Percentiles rank a stretch among this genome's conserved stretches.
Evolutionary conservation across 2,329 filamentous ascomycete species (phyloP).

Genomic region (Thielaviopsis populi): DNA sequence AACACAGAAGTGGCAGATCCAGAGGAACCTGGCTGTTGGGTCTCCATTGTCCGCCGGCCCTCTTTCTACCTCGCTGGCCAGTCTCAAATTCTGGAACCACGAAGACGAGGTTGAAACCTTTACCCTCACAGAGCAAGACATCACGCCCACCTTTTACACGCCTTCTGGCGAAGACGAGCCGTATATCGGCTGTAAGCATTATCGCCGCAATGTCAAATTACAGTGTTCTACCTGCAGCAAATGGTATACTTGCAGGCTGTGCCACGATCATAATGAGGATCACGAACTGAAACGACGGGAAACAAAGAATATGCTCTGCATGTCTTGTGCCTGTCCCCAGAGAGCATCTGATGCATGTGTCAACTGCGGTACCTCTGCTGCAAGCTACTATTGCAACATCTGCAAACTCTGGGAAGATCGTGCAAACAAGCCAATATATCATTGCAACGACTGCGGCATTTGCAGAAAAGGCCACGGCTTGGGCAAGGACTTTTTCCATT

Average conservation of each 20-base stretch:
- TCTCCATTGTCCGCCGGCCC: conserved; percentile 17
- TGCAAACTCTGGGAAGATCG: conserved; percentile 98
- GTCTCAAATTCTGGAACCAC: conserved; percentile 45
- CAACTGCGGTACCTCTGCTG: conserved; percentile 60
- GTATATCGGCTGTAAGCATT: conserved; percentile 70
- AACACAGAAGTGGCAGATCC: conserved; percentile 19
- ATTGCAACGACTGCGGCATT: conserved; percentile 91
- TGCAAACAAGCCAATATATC: conserved; percentile 79
- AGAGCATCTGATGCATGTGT: conserved; percentile 63
- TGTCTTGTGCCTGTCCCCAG: conserved; percentile 81
- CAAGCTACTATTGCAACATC: conserved; percentile 82
- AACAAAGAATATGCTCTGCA: conserved; percentile 93
- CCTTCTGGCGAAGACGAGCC: conserved; percentile 31
- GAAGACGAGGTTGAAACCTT: conserved; percentile 30
- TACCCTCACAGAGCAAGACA: conserved; percentile 42
- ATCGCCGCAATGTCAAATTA: conserved; percentile 88
- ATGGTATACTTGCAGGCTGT: conserved; percentile 93
- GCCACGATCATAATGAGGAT: conserved; percentile 71
- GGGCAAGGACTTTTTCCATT: conserved; percentile 95
- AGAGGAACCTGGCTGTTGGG: conserved; percentile 18
- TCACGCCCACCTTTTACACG: conserved; percentile 48
- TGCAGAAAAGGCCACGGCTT: conserved; percentile 81
- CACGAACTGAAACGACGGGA: conserved; percentile 66
- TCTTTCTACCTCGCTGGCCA: conserved; percentile 29
- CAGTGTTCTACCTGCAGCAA: conserved; percentile 79